These are phyloP conservation scores for Botryobasidium botryosum DNA, from an alignment of 768 basidiomycete species.

Conservation along the genomic window DNA sequence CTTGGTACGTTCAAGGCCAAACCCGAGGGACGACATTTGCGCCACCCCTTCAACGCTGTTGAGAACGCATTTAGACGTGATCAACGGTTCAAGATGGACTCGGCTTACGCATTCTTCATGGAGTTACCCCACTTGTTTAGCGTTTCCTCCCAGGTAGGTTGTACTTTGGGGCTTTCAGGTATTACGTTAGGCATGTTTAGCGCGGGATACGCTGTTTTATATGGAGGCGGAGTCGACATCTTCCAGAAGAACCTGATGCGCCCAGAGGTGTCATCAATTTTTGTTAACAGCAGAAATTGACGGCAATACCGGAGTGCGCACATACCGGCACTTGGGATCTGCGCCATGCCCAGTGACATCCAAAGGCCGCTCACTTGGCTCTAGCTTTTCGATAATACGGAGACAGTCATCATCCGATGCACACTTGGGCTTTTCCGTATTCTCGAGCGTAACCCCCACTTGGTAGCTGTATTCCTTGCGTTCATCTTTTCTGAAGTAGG, in stretches of 20 bases:
- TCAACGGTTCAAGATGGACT: neutral
- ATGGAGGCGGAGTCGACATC: constrained; percentile 59
- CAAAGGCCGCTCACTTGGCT: constrained; percentile 64
- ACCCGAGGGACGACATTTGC: constrained; percentile 72
- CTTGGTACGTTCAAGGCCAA: constrained; percentile 50
- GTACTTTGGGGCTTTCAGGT: no score
- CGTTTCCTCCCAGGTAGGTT: constrained; percentile 46
- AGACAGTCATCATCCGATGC: constrained; percentile 72
- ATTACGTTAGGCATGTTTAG: constrained; percentile 72
- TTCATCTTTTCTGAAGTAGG: constrained; percentile 36
- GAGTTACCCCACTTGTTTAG: constrained; percentile 79
- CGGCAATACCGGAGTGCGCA: no score
- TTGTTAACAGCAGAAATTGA: no score
- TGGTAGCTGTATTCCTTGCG: constrained; percentile 80
- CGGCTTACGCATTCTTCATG: constrained; percentile 72
- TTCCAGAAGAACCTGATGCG: constrained; percentile 93
- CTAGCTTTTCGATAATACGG: constrained; percentile 56
- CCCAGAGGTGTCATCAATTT: no score
- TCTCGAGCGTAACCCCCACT: constrained; percentile 88
- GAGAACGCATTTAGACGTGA: neutral
- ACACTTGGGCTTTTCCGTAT: constrained; percentile 84
- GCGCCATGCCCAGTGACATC: constrained; percentile 58
- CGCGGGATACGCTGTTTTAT: constrained; percentile 57
- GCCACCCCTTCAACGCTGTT: constrained; percentile 69
- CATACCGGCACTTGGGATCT: constrained; percentile 89